Conservation (phyloP, 169 alveolate species). For the Eimeria brunetti region DNA sequence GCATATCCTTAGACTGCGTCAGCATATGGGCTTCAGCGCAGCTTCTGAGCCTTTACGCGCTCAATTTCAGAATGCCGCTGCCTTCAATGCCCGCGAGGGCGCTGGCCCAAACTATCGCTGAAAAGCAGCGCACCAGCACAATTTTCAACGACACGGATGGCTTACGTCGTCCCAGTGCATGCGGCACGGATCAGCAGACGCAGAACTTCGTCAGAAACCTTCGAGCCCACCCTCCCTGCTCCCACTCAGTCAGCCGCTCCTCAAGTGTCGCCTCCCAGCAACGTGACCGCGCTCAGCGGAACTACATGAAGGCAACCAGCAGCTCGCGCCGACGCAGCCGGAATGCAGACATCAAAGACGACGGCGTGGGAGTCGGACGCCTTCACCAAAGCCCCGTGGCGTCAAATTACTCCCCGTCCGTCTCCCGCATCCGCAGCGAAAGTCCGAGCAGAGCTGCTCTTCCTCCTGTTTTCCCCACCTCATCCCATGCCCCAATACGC, state of each 20-base stretch:
- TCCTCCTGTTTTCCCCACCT: not conserved
- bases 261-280: constrained; percentile 20
- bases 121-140: constrained; percentile 67
- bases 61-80: constrained; percentile 15
- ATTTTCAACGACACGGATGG: constrained; percentile 16
- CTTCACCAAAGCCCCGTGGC: not conserved
- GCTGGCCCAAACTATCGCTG: constrained; percentile 55
- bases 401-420: not conserved
- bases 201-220: constrained; percentile 46
- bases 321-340: constrained; percentile 71
- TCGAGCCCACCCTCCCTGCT: constrained; percentile 29
- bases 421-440: constrained; percentile 45
- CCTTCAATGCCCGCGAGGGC: constrained; percentile 55
- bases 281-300: constrained; percentile 4
- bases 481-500: not conserved
- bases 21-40: not conserved
- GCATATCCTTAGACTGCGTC: not conserved
- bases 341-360: not conserved
- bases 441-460: constrained; percentile 28
- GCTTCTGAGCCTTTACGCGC: not conserved
- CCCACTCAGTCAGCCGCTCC: constrained; percentile 54
- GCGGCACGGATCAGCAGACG: constrained; percentile 52
- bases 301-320: constrained; percentile 65
- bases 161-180: constrained; percentile 59
- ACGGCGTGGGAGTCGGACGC: not conserved